These are phyloP conservation scores for Cyclotella sp. DNA, from an alignment of 108 stramenopile genomes.

Conservation along the genomic window DNA sequence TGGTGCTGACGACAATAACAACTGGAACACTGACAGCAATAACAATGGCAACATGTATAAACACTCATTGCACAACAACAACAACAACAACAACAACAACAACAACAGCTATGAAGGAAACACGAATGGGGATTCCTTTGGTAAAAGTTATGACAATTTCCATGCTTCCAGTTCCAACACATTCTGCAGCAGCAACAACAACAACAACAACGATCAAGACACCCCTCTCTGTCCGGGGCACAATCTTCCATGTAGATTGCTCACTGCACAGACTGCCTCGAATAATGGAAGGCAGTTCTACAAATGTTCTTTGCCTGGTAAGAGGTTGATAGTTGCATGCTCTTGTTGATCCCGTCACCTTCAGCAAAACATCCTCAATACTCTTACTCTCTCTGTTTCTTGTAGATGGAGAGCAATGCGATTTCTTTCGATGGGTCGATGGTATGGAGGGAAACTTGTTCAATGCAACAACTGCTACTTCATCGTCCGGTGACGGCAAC, in stretches of 20 bases:
- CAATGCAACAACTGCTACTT: neutral
- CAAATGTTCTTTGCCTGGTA: constrained; percentile 78
- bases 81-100: constrained; percentile 10
- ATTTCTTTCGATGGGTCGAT: constrained; percentile 92
- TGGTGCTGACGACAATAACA: neutral
- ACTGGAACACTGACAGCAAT: neutral
- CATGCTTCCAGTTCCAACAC: constrained; percentile 6
- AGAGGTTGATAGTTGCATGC: neutral
- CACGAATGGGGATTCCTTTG: neutral
- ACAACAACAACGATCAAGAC: constrained; percentile 33
- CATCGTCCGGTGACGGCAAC: constrained; percentile 19
- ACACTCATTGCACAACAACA: neutral
- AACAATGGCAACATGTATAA: neutral
- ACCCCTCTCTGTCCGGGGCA: constrained; percentile 82
- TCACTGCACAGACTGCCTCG: constrained; percentile 67
- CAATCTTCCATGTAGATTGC: constrained; percentile 62
- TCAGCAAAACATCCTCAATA: neutral
- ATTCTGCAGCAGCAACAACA: constrained; percentile 10
- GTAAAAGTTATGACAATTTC: constrained; percentile 19
- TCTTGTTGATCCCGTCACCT: neutral
- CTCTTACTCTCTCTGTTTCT: neutral
- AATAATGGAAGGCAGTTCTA: constrained; percentile 85
- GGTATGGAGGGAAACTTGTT: constrained; percentile 59
- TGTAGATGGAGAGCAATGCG: constrained; percentile 69
- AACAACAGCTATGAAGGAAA: constrained; percentile 4